A percentile compares a stretch with the other conserved stretches of the same genome.
These are phyloP conservation scores for Dioscorea zingiberensis DNA, from an alignment of 106 monocot genomes.

Conservation along the genomic window DNA sequence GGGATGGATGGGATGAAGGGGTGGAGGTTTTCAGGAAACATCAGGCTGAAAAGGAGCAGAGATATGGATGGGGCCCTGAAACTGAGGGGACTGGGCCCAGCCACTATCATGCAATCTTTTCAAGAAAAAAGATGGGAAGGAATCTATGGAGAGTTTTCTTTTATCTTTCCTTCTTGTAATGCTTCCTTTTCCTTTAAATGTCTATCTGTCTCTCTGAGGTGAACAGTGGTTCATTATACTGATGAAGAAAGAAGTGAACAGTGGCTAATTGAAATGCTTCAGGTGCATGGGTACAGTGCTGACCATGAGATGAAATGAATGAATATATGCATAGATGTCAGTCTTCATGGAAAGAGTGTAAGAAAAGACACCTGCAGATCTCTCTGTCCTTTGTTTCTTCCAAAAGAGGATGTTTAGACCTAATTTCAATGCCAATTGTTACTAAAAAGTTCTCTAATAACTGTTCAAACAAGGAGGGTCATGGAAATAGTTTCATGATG, in stretches of 20 bases:
- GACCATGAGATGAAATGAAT: conserved; percentile 6
- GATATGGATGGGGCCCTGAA: conserved; percentile 9
- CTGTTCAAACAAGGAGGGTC: too few species aligned
- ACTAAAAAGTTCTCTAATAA: too few species aligned
- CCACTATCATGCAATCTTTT: conserved; percentile 2
- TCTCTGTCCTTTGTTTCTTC: conserved; percentile 12
- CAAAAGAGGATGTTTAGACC: too few species aligned
- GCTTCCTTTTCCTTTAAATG: neutral
- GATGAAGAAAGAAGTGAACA: too few species aligned
- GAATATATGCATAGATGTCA: conserved; percentile 6
- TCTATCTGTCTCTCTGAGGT: neutral
- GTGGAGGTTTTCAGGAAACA: conserved; percentile 40
- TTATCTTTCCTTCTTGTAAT: neutral
- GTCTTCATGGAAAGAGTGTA: too few species aligned
- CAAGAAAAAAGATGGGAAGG: conserved; percentile 5
- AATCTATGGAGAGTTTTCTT: neutral
- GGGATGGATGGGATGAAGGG: too few species aligned
- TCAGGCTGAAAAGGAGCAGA: conserved; percentile 21
- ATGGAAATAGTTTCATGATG: too few species aligned
- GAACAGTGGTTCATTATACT: too few species aligned
- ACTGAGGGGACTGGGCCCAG: conserved; percentile 1
- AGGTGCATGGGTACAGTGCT: conserved; percentile 9
- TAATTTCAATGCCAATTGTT: too few species aligned
- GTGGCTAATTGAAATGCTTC: conserved; percentile 2
- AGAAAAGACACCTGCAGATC: conserved; percentile 24